Evolutionary conservation across 2,329 filamentous ascomycete genomes (phyloP).

Genomic region (Fulvia fulva): DNA sequence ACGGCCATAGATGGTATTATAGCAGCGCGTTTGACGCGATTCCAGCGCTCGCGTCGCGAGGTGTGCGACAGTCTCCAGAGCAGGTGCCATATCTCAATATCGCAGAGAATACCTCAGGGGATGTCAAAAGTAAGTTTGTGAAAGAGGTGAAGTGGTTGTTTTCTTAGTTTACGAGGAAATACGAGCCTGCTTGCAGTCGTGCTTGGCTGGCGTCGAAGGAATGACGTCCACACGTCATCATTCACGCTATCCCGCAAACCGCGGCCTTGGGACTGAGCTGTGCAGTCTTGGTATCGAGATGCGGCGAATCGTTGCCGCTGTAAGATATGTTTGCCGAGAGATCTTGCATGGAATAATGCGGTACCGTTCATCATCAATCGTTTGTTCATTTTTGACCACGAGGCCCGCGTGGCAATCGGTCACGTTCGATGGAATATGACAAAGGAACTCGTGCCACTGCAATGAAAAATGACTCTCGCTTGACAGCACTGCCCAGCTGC

Average conservation of each 20-base stretch:
- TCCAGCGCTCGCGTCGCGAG: neutral
- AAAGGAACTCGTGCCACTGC: too few relatives aligned
- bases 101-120: neutral
- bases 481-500: too few relatives aligned
- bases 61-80: neutral
- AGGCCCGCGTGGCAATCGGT: too few relatives aligned
- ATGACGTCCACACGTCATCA: neutral
- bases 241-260: too few relatives aligned
- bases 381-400: too few relatives aligned
- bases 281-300: neutral
- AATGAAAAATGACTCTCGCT: too few relatives aligned
- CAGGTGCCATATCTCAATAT: neutral
- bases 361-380: neutral
- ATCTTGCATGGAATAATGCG: neutral
- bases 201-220: neutral
- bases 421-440: too few relatives aligned
- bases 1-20: constrained; percentile 4
- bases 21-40: constrained; percentile 5
- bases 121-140: neutral
- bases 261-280: neutral
- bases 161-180: neutral
- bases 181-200: neutral
- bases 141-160: neutral
- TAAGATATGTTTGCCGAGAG: neutral
- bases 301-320: neutral